Base-by-base conservation (phyloP, 768 basidiomycete species). In the Paxillus rubicundulus region DNA sequence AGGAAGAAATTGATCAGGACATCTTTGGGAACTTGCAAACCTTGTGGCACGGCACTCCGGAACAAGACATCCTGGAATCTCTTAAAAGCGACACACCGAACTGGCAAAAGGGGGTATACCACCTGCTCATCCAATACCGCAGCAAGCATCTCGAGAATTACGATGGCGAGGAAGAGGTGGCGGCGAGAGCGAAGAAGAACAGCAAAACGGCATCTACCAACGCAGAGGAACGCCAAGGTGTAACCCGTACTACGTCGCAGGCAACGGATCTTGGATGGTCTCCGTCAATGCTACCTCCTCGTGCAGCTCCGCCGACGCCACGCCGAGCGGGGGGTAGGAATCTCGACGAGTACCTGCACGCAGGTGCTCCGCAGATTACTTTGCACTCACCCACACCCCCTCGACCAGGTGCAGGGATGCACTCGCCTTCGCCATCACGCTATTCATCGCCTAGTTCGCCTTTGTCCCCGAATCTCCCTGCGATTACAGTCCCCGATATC, bases 101-200 rank as follows among this genome's bases (percentile, higher is more conserved):
- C 27, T 95, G 92, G 89, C 92, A 98, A 68, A 98, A 99, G 71
- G 92, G 91, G 0, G 89, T 98, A 44, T 99, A 99, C 70, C 86
- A 90, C 63, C 73, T 98, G 5, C 77, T 99, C n/a, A 76, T 87
- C 49, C 84, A 83, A 57, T 98, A 97, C 71, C 83, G 94, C 40
- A 80, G 80, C 45, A 82, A 79, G 58, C 84, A 85, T 50, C 67
- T 91, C 39, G 86, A 89, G 62, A 79, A 85, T 56, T 89, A 82
- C 66, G 83, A 87, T 51, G 86, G 87, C 50, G 86, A 87, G 45
- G 83, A 88, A 52, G 78, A 82, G 51, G 54, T 45, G 33, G 53
- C 74, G 32, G 69, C 69, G 18, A 65, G 70, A 60, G 65, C 56
- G 45, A 67, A 72, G 40, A 56, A 69, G 62, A 61, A 72, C 68